A percentile compares a stretch with the other conserved stretches of the same genome.
Evolutionary conservation across 2,329 filamentous ascomycete species (phyloP).

Genomic region (Exophiala aquamarina): DNA sequence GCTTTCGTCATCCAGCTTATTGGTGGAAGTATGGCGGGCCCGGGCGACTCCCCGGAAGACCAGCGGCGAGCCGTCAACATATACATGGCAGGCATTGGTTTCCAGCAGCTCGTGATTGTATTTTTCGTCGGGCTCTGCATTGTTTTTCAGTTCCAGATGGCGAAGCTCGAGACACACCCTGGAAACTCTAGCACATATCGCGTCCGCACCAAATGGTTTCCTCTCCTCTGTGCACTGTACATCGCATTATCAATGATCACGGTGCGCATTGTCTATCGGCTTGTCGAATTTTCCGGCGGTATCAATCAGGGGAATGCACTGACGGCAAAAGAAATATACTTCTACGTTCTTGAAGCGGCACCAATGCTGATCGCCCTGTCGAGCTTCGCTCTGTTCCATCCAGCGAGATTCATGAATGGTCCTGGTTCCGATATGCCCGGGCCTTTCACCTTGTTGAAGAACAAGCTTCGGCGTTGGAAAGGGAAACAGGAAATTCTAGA

Average conservation of each 20-base stretch:
- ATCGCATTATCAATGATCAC: slow-evolving; percentile 50
- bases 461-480: too few relatives aligned
- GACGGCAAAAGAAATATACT: slow-evolving; percentile 45
- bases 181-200: slow-evolving; percentile 29
- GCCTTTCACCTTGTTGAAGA: too few relatives aligned
- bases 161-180: slow-evolving; percentile 19
- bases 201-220: slow-evolving; percentile 12
- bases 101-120: slow-evolving; percentile 54
- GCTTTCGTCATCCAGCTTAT: slow-evolving; percentile 44
- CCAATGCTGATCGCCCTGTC: slow-evolving; percentile 40
- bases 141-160: slow-evolving; percentile 38
- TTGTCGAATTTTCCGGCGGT: slow-evolving; percentile 58
- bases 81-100: slow-evolving; percentile 56
- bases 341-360: slow-evolving; percentile 40
- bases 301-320: slow-evolving; percentile 55
- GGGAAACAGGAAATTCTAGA: too few relatives aligned
- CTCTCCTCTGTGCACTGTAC: slow-evolving; percentile 53
- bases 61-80: slow-evolving; percentile 44
- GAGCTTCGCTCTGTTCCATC: neutral
- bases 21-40: slow-evolving; percentile 37
- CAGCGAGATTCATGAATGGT: too few relatives aligned
- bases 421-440: too few relatives aligned
- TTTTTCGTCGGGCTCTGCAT: slow-evolving; percentile 45
- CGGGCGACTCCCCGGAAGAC: slow-evolving; percentile 26
- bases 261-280: slow-evolving; percentile 56